Evolutionary conservation across 2,329 filamentous ascomycete genomes (phyloP).

Genomic region (Zasmidium citrigriseum): DNA sequence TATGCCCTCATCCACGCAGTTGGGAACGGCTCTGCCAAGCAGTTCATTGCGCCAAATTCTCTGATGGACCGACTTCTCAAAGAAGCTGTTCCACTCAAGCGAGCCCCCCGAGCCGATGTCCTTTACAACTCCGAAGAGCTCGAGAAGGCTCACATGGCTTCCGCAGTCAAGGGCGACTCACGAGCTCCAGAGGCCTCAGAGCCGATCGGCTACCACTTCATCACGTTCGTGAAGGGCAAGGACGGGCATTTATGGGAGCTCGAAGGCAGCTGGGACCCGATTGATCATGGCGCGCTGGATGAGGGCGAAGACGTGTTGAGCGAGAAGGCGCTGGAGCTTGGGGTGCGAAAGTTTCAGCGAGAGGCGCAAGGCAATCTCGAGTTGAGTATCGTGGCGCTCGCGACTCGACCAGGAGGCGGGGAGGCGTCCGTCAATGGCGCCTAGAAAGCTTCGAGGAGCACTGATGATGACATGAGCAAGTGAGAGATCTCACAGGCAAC

Average conservation of each 20-base stretch:
- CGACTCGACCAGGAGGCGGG: constrained; percentile 19
- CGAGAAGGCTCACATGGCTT: constrained; percentile 46
- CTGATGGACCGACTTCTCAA: constrained; percentile 48
- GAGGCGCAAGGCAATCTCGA: constrained; percentile 41
- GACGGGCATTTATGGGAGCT: constrained; percentile 51
- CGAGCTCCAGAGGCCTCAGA: constrained; percentile 32
- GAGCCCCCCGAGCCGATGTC: constrained; percentile 50
- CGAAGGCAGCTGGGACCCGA: constrained; percentile 46
- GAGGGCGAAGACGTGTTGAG: constrained; percentile 49
- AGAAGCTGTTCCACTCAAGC: constrained; percentile 46
- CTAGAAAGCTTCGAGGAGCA: background rate
- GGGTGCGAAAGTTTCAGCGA: constrained; percentile 41
- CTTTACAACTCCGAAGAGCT: constrained; percentile 52
- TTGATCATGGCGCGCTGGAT: constrained; percentile 44
- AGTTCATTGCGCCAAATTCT: constrained; percentile 46
- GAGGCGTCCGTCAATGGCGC: background rate
- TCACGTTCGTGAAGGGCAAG: constrained; percentile 48
- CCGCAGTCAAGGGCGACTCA: constrained; percentile 45
- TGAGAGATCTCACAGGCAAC: background rate
- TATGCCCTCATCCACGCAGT: constrained; percentile 59
- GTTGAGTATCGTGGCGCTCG: constrained; percentile 49
- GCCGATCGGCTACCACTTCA: constrained; percentile 45
- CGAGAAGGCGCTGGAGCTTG: constrained; percentile 42
- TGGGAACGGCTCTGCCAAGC: constrained; percentile 50
- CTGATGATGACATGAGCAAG: constrained; percentile 1